Base-by-base conservation (phyloP, 2,329 filamentous ascomycete genomes). In the Microsporum canis region DNA sequence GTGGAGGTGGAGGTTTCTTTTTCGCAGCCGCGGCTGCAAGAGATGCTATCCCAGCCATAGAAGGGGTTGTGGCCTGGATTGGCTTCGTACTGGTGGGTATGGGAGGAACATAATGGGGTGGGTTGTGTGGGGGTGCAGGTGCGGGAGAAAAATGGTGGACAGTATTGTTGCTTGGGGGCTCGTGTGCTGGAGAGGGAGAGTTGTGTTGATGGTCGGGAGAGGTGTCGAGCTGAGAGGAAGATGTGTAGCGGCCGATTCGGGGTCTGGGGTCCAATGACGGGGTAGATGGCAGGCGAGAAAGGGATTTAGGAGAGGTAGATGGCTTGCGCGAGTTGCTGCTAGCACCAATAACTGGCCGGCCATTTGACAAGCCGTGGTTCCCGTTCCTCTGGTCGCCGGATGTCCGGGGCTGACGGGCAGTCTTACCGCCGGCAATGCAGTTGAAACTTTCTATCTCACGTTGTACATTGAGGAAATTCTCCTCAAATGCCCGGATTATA, bases 1-100 rank as follows among this genome's bases (percentile, higher is more conserved):
- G 88, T 0, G 88, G 87, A 0, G 89, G 88, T 0, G 88, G 88
- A 0, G 85, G 85, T 73, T 88, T 88, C 77, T 92, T 92, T 75
- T 88, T 88, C 3, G 73, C 76, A 4, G 73, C 76, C 5, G 71
- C 70, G 0, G 73, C 69, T 55, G 71, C 69, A 53, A 65, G 77
- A 72, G 69, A 78, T 74, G 71, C 80, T 70, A 58, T 69, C 33
- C 73, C 66, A 5, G 75, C 75, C 61, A 76, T 62, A 65, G 70
- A 62, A 62, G 71, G 66, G 65, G 71, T 3, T 41, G 49, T 60
- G 57, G 29, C 34, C 57, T 59, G 38, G 5, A 14, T 33, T 31
- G 38, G 31, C 23, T 33, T 23, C 49, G 33, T 58, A 41, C n/a
- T 27, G 34, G 38, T 57, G 55, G 34, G 38, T 56, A 55, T 6